phyloP scores from a whole-genome alignment of 139 green algal species.

The Mychonastes homosphaera region DNA sequence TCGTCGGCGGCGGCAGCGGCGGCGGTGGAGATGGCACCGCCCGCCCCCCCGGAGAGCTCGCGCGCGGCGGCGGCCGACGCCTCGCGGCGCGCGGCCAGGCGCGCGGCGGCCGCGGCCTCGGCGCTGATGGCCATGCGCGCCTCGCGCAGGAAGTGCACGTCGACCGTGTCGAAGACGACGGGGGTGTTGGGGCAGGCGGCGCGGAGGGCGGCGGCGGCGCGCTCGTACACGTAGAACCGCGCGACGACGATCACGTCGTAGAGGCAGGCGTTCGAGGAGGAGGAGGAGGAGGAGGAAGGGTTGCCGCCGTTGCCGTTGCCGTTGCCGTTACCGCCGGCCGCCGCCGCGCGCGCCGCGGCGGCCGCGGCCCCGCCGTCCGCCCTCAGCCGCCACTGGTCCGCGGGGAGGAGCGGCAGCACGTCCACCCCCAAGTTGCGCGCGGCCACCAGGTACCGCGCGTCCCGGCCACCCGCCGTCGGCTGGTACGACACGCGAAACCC shows the following conservation, averaged over 20 bases:
- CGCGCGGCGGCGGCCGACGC: no score
- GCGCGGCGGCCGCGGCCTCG: no score
- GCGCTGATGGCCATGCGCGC: neutral
- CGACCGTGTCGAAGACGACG: slow-evolving; percentile 22
- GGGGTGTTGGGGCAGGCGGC: neutral
- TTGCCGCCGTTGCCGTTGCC: no score
- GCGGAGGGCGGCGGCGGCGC: neutral
- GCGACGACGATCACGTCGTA: slow-evolving; percentile 10
- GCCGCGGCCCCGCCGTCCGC: neutral
- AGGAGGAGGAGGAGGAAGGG: no score
- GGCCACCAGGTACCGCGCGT: neutral
- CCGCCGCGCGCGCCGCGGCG: no score
- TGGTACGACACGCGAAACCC: slow-evolving; percentile 9
- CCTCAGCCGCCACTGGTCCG: neutral
- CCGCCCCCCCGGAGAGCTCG: no score
- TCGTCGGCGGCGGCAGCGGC: no score
- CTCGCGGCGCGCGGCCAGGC: no score
- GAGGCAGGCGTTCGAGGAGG: no score
- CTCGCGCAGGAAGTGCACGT: slow-evolving; percentile 22
- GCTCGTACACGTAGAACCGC: neutral
- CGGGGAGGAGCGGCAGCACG: neutral
- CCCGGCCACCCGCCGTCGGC: neutral
- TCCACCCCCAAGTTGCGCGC: neutral
- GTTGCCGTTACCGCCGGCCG: no score
- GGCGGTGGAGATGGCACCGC: no score